Base-by-base conservation (phyloP, 2,329 filamentous ascomycete genomes). In the Beauveria brongniartii region DNA sequence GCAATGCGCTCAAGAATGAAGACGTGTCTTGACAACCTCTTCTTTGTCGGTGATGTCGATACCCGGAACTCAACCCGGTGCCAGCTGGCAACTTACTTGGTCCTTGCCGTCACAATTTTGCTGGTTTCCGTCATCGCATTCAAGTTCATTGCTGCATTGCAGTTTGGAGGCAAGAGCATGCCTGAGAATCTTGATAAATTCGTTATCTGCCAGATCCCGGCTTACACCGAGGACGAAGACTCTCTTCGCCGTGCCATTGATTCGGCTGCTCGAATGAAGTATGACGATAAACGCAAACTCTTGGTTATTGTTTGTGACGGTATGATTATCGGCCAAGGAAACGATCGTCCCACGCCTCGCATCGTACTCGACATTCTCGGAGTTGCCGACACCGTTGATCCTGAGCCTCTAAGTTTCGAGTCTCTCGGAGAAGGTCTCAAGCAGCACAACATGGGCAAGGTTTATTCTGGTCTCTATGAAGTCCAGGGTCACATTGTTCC, bases 241-340 rank as follows among this genome's bases (percentile, higher is more conserved):
- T 97, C 93, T 41, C 82, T 99, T 28, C 91, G 94, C 60, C 92
- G 93, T 80, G 94, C 94, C 62, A 96, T 99, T 68, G 94, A 99
- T 73, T 99, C 94, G 0, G 90, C 91, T 62, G 92, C 94, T 30
- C 84, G 92, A 63, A 97, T 97, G 92, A 87, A 87, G 66, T 99
- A 99, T 71, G 94, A 99, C 69, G 93, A 99, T 72, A 99, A 99
- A 79, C 91, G 94, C 70, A 99, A 99, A 79, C 82, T 99, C 14
- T 80, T 99, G 28, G 86, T 96, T 66, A 82, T 99, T 64, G 81
- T 99, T 65, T 99, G 94, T 70, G 94, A 99, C 70, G 94, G 94
- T 76, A 97, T 99, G 93, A 99, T 99, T 79, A 95, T 99, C 66
- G 94, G 94, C 69, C 92, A 97, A 77, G 94, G 94, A 70, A 99